A percentile compares a stretch with the other conserved stretches of the same genome.
These are phyloP conservation scores for Phytophthora syringae DNA, from an alignment of 352 stramenopile species.

Conservation along the genomic window DNA sequence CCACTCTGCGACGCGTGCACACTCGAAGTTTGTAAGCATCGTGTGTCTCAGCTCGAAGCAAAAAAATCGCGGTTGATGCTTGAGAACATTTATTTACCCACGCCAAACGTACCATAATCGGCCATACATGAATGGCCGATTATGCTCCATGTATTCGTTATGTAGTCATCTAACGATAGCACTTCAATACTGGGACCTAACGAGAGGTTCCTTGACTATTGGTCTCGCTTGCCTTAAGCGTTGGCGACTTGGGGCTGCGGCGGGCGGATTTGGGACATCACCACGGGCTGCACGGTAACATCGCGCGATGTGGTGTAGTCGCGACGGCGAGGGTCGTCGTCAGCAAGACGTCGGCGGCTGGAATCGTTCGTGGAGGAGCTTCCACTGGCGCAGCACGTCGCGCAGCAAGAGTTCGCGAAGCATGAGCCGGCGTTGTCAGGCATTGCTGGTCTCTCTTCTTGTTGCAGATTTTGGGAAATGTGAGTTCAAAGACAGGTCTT, in stretches of 20 bases:
- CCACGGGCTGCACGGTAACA: conserved; percentile 35
- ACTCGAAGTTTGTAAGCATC: conserved; percentile 10
- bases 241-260: conserved; percentile 25
- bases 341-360: conserved; percentile 22
- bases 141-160: conserved; percentile 31
- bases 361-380: conserved; percentile 9
- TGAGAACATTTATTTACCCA: conserved; percentile 10
- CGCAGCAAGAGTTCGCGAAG: conserved; percentile 27
- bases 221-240: not conserved
- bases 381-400: conserved; percentile 18
- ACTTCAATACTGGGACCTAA: too few species aligned
- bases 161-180: conserved; percentile 8
- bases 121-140: not conserved
- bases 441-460: conserved; percentile 24
- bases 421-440: conserved; percentile 23
- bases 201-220: too few species aligned
- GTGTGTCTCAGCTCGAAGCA: conserved; percentile 21
- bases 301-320: conserved; percentile 33
- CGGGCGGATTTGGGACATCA: conserved; percentile 37
- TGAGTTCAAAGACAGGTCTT: conserved; percentile 7
- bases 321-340: conserved; percentile 27
- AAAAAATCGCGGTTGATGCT: conserved; percentile 16
- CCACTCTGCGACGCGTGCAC: conserved; percentile 24
- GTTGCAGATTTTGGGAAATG: conserved; percentile 29
- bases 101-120: conserved; percentile 22